Evolutionary conservation across 164 flowering plant species (phyloP), one percentile per base, ranked within the genome.

Genomic region (Vitis rupestris): DNA sequence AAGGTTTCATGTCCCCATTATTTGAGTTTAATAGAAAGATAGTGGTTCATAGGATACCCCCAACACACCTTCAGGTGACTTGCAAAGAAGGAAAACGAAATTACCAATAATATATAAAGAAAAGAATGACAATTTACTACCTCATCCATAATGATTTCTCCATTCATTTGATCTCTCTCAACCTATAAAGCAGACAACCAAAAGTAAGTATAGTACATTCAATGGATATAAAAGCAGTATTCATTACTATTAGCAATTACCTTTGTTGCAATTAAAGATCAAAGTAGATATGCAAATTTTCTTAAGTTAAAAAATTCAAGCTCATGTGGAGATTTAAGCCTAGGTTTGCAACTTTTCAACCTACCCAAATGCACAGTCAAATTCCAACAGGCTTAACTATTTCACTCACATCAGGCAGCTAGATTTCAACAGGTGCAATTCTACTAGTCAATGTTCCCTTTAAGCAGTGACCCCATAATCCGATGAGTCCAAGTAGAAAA

Each of bases 131-230:
- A 58, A 30, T 55, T 14, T 11, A 62, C 27, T 74, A 72, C 82
- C 78, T 79, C 78, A 10, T 72, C 78, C 49, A 60, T 63, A 15
- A 60, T 50, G 50, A 72, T 52, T 51, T 74, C 76, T 12, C 70
- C 72, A 52, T 52, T 50, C 30, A 68, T 10, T 52, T 49, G 27
- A 62, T 61, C 72, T 54, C 68, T 51, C 3, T 65, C 58, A 67
- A 23, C 74, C 81, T 77, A 68, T 48, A 66, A 67, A 55, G 57
- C 14, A 63, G 30, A 66, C 47, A 60, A 59, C 51, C 53, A 13
- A 23, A 31, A 59, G 66, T 19, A 48, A 61, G 9, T 48, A 47
- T 19, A 1, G 10, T 37, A 61, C 3, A 12, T 12, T 37, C 11
- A 61, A 37, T n/a, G 8, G 13, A 60, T 29, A 61, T 10, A 61